Evolutionary conservation across 164 flowering plant genomes (phyloP), one percentile per base, ranked within the genome.

Genomic region (Nelumbo lutea): DNA sequence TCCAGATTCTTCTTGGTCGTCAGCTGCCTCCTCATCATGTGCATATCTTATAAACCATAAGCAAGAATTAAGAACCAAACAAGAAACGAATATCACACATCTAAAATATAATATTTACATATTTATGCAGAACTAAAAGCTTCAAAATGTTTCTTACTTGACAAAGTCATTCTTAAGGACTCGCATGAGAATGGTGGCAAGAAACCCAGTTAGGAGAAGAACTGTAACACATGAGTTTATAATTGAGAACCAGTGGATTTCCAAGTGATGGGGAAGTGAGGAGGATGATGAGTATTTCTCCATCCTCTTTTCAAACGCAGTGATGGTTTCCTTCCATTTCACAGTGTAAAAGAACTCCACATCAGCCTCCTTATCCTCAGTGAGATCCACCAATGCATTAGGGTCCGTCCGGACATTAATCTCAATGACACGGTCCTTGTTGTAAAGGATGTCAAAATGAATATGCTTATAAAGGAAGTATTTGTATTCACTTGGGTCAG

Each of bases 121-220:
- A 45, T 56, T 1, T 11, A 14, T 9, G 40, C 15, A 50, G 5
- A 55, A 13, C 6, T 10, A 60, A 40, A 38, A 58, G 15, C 44
- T 6, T 1, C 46, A 43, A 15, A 48, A 8, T 2, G 38, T 4
- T 43, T 44, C 80, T 71, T 75, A 80, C 83, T 80, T 78, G 42
- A 80, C 77, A 50, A 80, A 80, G 68, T 80, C 81, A 27, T 27
- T 80, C 75, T 80, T 80, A 50, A 80, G 81, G 62, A 80, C 83
- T 42, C 83, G 74, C 83, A 80, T 80, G 60, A 80, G 77, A 75
- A 80, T 80, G 9, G 81, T 80, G 43, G 81, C 83, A 67, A 80
- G 77, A 62, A 80, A 80, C 56, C 83, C 83, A 42, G 83, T 80
- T 10, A 80, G 64, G 50, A 80, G 75, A 39, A 80, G 81, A 59